These are phyloP conservation scores for Glutinoglossum americanum DNA, from an alignment of 495 filamentous ascomycete genomes.

Conservation along the genomic window DNA sequence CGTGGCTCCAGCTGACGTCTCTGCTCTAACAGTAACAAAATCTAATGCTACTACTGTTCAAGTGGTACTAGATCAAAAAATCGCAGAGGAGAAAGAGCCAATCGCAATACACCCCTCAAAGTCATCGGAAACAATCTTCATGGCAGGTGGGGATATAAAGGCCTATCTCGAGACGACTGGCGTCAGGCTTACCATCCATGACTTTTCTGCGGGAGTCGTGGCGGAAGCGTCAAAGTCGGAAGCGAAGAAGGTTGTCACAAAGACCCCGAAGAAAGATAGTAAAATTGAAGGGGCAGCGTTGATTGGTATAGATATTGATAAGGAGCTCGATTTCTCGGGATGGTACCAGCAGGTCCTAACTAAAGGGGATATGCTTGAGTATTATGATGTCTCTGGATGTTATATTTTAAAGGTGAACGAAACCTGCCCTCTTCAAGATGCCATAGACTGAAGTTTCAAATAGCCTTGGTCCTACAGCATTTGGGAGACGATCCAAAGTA, in stretches of 20 bases:
- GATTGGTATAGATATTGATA: slow-evolving; percentile 69
- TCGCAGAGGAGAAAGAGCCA: slow-evolving; percentile 10
- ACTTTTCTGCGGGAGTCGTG: slow-evolving; percentile 10
- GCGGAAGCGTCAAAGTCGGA: slow-evolving; percentile 22
- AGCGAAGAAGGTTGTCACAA: slow-evolving; percentile 21
- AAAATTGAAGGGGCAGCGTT: slow-evolving; percentile 39
- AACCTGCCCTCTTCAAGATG: neutral
- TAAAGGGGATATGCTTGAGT: slow-evolving; percentile 88
- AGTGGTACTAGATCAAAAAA: slow-evolving; percentile 14
- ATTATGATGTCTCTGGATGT: slow-evolving; percentile 85
- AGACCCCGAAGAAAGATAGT: slow-evolving; percentile 20
- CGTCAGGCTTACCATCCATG: slow-evolving; percentile 12
- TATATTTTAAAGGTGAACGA: slow-evolving; percentile 59
- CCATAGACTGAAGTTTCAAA: slow-evolving; percentile 3
- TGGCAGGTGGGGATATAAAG: slow-evolving; percentile 10
- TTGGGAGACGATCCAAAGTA: slow-evolving; percentile 67
- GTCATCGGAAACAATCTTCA: slow-evolving; percentile 12
- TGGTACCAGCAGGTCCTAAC: slow-evolving; percentile 95
- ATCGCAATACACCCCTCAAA: slow-evolving; percentile 15
- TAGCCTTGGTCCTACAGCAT: slow-evolving; percentile 61
- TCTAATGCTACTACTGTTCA: slow-evolving; percentile 14
- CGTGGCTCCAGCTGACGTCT: slow-evolving; percentile 12
- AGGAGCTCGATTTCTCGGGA: slow-evolving; percentile 67
- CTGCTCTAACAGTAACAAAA: slow-evolving; percentile 13
- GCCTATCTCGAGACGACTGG: slow-evolving; percentile 12